A percentile compares a stretch with the other conserved stretches of the same genome.
Evolutionary conservation across 2,329 filamentous ascomycete genomes (phyloP).

Genomic region (Alternaria brassicicola): DNA sequence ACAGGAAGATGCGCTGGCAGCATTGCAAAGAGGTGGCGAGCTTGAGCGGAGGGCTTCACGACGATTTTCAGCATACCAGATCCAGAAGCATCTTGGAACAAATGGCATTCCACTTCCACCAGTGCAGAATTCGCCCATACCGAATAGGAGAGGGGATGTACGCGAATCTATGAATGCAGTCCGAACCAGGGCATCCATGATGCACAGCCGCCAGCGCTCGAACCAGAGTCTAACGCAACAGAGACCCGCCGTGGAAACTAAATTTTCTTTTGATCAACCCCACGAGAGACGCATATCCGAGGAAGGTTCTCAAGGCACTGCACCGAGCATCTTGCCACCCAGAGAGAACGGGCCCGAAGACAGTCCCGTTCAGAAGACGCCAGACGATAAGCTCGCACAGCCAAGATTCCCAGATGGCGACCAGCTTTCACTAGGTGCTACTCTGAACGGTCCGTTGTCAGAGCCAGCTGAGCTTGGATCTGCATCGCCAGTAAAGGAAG

Average conservation of each 20-base stretch:
- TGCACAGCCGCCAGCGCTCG: slow-evolving; percentile 60
- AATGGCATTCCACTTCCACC: slow-evolving; percentile 85
- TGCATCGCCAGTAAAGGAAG: slow-evolving; percentile 34
- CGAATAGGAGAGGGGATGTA: slow-evolving; percentile 82
- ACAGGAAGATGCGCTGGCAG: slow-evolving; percentile 87
- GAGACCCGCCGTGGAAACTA: slow-evolving; percentile 59
- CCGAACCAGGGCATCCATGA: slow-evolving; percentile 62
- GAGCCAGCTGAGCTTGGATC: slow-evolving; percentile 39
- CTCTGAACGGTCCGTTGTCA: slow-evolving; percentile 44
- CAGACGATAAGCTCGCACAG: slow-evolving; percentile 67
- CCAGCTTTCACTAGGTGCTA: slow-evolving; percentile 40
- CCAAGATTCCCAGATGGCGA: slow-evolving; percentile 46
- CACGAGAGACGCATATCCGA: slow-evolving; percentile 65
- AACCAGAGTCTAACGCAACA: slow-evolving; percentile 43
- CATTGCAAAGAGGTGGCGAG: slow-evolving; percentile 88
- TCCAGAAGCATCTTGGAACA: slow-evolving; percentile 88
- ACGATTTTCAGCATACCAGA: slow-evolving; percentile 94
- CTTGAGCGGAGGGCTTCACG: slow-evolving; percentile 90
- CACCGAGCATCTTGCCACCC: slow-evolving; percentile 46
- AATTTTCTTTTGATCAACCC: slow-evolving; percentile 62
- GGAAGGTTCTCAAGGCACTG: slow-evolving; percentile 56
- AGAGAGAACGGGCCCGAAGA: slow-evolving; percentile 35
- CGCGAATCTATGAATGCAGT: slow-evolving; percentile 83
- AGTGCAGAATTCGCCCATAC: slow-evolving; percentile 77
- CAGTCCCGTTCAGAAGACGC: slow-evolving; percentile 58